Base-by-base conservation (phyloP, 2,329 filamentous ascomycete species). In the Cryphonectria parasitica region DNA sequence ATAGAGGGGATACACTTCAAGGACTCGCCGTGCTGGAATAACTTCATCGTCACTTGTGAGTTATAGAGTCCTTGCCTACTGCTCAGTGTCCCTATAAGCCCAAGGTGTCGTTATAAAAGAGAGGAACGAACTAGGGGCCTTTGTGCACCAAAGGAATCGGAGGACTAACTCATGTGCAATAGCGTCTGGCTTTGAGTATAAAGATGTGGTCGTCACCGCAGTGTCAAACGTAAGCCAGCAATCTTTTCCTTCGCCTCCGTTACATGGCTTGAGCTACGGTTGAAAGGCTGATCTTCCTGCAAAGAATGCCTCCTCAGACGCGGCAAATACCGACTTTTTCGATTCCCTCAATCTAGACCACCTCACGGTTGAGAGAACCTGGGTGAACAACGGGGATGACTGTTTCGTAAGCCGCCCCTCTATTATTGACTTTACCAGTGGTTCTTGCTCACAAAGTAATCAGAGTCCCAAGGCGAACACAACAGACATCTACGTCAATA, bases 311-410 rank as follows among this genome's bases (percentile, higher is more conserved):
- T 79, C 81, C 61, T 76, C 80, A 10, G 79, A 84, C 1, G 86
- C 88, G 5, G 88, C 88, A 75, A 90, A 90, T 77, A 89, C 87
- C 0, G 88, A 90, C 72, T 89, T 89, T 58, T 89, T 89, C 77
- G 88, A 90, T 79, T 86, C 86, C 0, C 80, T 87, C 68, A 89
- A 89, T 68, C 84, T 88, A 43, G 83, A 88, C 66, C 83, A 83
- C 0, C 77, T 90, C 10, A 84, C 78, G 0, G 84, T 88, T 25
- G 83, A 83, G 69, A 83, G 85, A 36, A 80, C 83, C 1, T 84
- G 83, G 77, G 82, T 87, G 34, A 84, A 88, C 67, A 85, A 86
- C 58, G 86, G 85, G n/a, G 86, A 89, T 71, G 88, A 89, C 76
- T 89, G 87, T 76, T 88, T 89, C 79, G 61, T 64, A 64, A 25